These are phyloP conservation scores for Oryza rufipogon DNA, from an alignment of 176 grass and related monocot species.

Conservation along the genomic window DNA sequence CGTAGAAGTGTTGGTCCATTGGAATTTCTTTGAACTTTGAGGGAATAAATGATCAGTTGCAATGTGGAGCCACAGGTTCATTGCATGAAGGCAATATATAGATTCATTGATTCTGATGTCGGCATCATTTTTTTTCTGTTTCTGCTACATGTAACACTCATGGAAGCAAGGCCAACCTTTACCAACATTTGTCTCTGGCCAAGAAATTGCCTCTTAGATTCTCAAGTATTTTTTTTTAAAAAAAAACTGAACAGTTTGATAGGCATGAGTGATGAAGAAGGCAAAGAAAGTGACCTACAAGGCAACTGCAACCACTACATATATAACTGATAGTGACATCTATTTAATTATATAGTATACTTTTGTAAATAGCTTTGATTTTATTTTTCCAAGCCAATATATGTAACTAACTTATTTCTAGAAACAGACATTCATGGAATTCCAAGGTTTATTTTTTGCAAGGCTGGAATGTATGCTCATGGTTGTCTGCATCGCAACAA, in stretches of 20 bases:
- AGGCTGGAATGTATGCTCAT: background rate
- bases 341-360: background rate
- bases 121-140: background rate
- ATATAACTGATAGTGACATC: background rate
- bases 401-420: background rate
- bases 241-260: background rate
- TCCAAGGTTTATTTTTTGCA: background rate
- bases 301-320: background rate
- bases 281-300: slow-evolving; percentile 11
- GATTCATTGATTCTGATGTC: background rate
- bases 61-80: background rate
- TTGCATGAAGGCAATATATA: background rate
- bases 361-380: background rate
- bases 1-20: background rate
- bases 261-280: background rate
- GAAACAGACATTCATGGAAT: background rate
- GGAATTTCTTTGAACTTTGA: background rate
- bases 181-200: background rate
- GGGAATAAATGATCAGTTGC: too few species aligned
- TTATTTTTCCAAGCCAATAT: background rate
- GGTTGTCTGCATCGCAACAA: too few species aligned
- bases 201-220: background rate
- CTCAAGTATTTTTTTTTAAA: too few species aligned
- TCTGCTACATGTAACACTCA: background rate
- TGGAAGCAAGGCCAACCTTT: background rate